Percentiles rank a stretch among this genome's conserved stretches.
Conservation (phyloP, 78 protist genomes). For the Tieghemostelium lacteum region DNA sequence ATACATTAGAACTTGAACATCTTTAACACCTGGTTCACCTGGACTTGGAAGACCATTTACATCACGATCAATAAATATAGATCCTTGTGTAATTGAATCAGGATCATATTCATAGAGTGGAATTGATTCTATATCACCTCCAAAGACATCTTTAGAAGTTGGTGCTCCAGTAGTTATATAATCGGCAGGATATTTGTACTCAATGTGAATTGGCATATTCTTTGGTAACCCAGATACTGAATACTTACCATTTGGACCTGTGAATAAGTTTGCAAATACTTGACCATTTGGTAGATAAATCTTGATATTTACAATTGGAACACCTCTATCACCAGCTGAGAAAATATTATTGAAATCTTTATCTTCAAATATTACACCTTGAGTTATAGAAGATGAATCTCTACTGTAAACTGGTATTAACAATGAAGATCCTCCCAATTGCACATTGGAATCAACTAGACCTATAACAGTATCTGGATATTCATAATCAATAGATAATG, state of each 20-base stretch:
- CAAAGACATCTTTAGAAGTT: background rate
- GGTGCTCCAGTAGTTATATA: constrained; percentile 16
- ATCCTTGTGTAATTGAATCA: too few species aligned
- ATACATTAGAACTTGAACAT: too few species aligned
- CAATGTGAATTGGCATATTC: background rate
- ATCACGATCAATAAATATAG: too few species aligned
- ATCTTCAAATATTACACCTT: constrained; percentile 5
- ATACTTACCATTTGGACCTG: background rate
- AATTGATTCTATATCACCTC: too few species aligned
- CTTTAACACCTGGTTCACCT: too few species aligned
- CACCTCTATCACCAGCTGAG: background rate
- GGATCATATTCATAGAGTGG: too few species aligned
- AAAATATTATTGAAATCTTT: background rate
- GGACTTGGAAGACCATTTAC: too few species aligned
- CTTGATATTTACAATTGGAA: background rate
- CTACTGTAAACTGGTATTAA: too few species aligned
- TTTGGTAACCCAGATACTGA: constrained; percentile 4
- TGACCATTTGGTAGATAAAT: background rate
- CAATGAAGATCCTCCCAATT: too few species aligned
- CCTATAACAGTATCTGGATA: too few species aligned
- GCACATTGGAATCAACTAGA: too few species aligned
- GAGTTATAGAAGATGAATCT: background rate
- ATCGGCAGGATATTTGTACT: background rate
- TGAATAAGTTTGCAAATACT: background rate
- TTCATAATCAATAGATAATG: too few species aligned